These are phyloP conservation scores for Acanthamoeba royreba DNA, from an alignment of 208 protist species.

Conservation along the genomic window DNA sequence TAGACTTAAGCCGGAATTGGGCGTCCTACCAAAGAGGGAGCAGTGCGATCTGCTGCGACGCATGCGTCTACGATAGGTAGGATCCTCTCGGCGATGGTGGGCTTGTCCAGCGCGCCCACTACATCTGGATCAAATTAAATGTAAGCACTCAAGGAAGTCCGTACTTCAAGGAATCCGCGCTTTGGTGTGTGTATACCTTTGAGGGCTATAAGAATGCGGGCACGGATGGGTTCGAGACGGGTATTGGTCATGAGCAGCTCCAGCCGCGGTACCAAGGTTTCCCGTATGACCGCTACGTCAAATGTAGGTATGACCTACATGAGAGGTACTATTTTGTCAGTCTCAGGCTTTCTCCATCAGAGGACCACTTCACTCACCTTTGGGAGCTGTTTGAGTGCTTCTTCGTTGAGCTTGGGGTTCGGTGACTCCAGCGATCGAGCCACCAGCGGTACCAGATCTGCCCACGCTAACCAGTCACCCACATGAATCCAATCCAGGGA, in stretches of 20 bases:
- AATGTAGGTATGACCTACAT: background rate
- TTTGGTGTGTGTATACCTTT: background rate
- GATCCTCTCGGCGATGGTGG: background rate
- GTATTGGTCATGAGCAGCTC: background rate
- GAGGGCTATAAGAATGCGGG: background rate
- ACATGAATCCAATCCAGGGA: background rate
- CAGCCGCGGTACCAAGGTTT: background rate
- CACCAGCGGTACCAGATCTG: background rate
- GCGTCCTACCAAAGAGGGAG: background rate
- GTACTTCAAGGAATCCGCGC: background rate
- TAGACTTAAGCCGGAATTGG: background rate
- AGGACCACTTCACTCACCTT: background rate
- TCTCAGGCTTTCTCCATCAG: background rate
- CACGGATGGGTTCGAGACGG: background rate
- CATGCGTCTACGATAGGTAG: background rate
- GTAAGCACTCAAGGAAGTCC: background rate
- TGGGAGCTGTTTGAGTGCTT: background rate
- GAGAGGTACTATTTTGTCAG: background rate
- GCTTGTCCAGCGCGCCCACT: background rate
- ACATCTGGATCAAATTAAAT: background rate
- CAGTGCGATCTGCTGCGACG: background rate
- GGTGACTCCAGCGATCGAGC: background rate
- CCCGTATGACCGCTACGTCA: background rate
- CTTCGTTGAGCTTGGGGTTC: background rate
- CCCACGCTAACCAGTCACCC: background rate